Conservation (phyloP, 148 eudicot species). For the Rhododendron molle region DNA sequence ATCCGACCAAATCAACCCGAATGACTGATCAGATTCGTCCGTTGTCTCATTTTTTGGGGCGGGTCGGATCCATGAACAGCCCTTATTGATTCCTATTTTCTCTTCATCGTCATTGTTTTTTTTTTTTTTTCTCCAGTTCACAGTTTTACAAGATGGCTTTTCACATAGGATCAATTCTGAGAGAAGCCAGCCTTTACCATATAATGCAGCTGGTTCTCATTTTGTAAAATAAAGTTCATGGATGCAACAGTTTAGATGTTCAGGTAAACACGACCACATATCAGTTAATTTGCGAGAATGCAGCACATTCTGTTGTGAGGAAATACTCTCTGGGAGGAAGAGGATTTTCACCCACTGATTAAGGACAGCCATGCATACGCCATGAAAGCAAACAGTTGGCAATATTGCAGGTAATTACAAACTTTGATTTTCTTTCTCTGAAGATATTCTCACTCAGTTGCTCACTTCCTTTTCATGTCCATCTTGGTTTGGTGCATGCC, state of each 20-base stretch:
- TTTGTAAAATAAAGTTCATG: not conserved
- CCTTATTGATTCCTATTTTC: not conserved
- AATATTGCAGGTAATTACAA: conserved; percentile 8
- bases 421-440: not conserved
- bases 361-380: not conserved
- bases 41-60: too few species aligned
- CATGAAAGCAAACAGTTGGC: conserved; percentile 6
- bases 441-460: not conserved
- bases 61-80: too few species aligned
- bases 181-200: not conserved
- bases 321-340: not conserved
- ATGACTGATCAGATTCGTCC: too few species aligned
- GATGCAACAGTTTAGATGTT: not conserved
- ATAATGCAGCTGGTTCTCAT: conserved; percentile 17
- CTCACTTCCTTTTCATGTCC: not conserved
- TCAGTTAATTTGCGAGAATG: not conserved
- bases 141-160: conserved; percentile 17
- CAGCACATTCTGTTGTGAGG: not conserved
- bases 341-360: not conserved
- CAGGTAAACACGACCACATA: not conserved
- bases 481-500: not conserved
- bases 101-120: not conserved
- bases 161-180: conserved; percentile 16
- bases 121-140: conserved; percentile 14
- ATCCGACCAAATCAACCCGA: too few species aligned